These are phyloP conservation scores for Chondrostereum purpureum DNA, from an alignment of 1,284 basidiomycete species.

Conservation along the genomic window DNA sequence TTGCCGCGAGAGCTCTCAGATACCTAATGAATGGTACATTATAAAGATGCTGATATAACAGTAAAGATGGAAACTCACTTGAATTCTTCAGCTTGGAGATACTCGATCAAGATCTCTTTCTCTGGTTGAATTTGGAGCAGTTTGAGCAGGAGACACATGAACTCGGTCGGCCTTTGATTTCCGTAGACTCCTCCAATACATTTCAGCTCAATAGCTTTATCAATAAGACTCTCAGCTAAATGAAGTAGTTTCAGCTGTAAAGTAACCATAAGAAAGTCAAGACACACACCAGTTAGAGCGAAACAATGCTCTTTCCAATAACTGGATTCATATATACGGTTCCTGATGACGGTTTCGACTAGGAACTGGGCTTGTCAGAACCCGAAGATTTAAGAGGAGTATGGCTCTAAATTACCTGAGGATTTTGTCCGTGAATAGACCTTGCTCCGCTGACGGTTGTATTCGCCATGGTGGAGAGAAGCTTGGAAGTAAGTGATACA, in stretches of 20 bases:
- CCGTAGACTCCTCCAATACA: slow-evolving; percentile 91
- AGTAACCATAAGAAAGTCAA: slow-evolving; percentile 1
- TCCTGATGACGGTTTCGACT: slow-evolving; percentile 94
- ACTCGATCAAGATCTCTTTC: slow-evolving; percentile 93
- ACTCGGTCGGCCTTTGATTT: slow-evolving; percentile 89
- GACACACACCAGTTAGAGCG: slow-evolving; percentile 69
- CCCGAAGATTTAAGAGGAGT: slow-evolving; percentile 21
- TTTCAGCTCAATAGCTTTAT: slow-evolving; percentile 80
- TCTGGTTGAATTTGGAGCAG: slow-evolving; percentile 96
- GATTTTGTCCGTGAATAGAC: slow-evolving; percentile 90
- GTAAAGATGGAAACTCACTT: slow-evolving; percentile 60
- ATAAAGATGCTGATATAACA: background rate
- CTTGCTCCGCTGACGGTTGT: slow-evolving; percentile 78
- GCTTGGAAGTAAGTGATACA: no score
- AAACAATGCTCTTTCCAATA: slow-evolving; percentile 99
- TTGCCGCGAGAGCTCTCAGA: slow-evolving; percentile 84
- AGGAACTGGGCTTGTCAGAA: slow-evolving; percentile 62
- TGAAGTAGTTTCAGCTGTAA: background rate
- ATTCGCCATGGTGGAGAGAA: slow-evolving; percentile 65
- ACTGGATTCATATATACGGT: slow-evolving; percentile 90
- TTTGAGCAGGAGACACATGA: slow-evolving; percentile 88
- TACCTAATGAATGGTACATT: no score
- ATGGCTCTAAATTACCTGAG: slow-evolving; percentile 77
- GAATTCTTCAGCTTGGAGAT: slow-evolving; percentile 93
- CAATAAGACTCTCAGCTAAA: slow-evolving; percentile 85